phyloP scores from a whole-genome alignment of 192 early-diverging fungal genomes.

The Pilobolus umbonatus region DNA sequence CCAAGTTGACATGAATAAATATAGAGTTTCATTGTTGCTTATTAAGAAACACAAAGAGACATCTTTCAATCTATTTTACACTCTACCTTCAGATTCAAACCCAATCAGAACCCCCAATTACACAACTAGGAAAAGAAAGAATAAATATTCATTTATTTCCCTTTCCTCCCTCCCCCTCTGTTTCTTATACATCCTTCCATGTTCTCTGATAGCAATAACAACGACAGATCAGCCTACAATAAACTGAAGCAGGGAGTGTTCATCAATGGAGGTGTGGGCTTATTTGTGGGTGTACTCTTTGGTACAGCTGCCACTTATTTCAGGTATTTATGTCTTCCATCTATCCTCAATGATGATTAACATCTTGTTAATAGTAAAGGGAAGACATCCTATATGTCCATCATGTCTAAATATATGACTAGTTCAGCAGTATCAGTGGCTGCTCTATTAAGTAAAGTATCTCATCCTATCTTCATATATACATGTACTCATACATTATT shows the following conservation, averaged over 20 bases:
- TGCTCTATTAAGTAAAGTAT: conserved; percentile 1
- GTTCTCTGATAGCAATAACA: too few species aligned
- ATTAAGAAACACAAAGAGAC: too few species aligned
- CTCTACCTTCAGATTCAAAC: too few species aligned
- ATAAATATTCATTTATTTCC: too few species aligned
- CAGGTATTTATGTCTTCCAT: neutral
- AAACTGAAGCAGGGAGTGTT: neutral
- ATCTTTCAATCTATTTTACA: too few species aligned
- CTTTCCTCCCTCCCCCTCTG: too few species aligned
- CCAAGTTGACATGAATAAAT: too few species aligned
- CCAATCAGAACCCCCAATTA: too few species aligned
- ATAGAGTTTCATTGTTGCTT: too few species aligned
- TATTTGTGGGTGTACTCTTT: conserved; percentile 15
- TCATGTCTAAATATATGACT: conserved; percentile 5
- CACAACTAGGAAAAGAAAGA: too few species aligned
- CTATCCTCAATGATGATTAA: neutral
- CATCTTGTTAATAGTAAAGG: neutral
- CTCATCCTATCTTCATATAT: neutral
- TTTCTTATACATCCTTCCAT: too few species aligned
- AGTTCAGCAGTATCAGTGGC: conserved; percentile 6
- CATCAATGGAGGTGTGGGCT: neutral
- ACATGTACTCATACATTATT: neutral
- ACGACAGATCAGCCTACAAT: too few species aligned
- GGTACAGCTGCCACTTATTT: conserved; percentile 5
- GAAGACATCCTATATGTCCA: neutral